A percentile compares a stretch with the other conserved stretches of the same genome.
These are phyloP conservation scores for Phaseolus coccineus DNA, from an alignment of 331 rosid genomes.

Conservation along the genomic window DNA sequence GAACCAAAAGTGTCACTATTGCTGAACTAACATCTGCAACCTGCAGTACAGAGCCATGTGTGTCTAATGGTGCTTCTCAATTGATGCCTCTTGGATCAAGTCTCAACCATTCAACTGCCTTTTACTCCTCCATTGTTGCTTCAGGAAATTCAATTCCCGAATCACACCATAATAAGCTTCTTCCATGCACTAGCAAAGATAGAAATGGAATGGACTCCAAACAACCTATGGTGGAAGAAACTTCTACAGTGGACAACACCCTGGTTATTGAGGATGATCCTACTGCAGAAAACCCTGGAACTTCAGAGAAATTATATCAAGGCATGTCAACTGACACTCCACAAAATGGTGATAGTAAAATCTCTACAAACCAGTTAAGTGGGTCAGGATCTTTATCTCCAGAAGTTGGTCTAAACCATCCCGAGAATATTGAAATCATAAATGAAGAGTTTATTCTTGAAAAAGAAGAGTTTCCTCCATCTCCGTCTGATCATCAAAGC, in stretches of 20 bases:
- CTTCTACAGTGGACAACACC: constrained; percentile 48
- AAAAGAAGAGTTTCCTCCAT: constrained; percentile 85
- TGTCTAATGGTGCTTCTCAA: constrained; percentile 56
- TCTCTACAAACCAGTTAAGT: constrained; percentile 50
- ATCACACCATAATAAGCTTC: constrained; percentile 44
- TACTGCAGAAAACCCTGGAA: constrained; percentile 46
- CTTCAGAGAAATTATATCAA: constrained; percentile 52
- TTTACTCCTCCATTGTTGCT: constrained; percentile 51
- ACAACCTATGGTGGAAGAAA: constrained; percentile 47
- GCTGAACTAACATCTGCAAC: constrained; percentile 57
- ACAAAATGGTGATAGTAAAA: constrained; percentile 51
- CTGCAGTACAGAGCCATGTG: constrained; percentile 48
- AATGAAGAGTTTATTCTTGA: constrained; percentile 55
- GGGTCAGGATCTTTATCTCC: constrained; percentile 50
- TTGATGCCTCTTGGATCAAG: constrained; percentile 51
- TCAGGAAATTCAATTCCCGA: constrained; percentile 56
- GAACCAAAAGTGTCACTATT: constrained; percentile 61
- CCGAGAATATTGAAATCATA: constrained; percentile 47
- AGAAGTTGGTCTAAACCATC: constrained; percentile 56
- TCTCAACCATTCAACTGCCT: constrained; percentile 51
- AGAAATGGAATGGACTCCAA: constrained; percentile 45
- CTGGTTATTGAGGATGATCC: constrained; percentile 47
- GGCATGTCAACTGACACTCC: constrained; percentile 37
- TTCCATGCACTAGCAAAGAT: constrained; percentile 44
- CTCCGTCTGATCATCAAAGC: constrained; percentile 91